These are phyloP conservation scores for Magnusiomyces clavatus DNA, from an alignment of 1,139 yeast species.

Conservation along the genomic window DNA sequence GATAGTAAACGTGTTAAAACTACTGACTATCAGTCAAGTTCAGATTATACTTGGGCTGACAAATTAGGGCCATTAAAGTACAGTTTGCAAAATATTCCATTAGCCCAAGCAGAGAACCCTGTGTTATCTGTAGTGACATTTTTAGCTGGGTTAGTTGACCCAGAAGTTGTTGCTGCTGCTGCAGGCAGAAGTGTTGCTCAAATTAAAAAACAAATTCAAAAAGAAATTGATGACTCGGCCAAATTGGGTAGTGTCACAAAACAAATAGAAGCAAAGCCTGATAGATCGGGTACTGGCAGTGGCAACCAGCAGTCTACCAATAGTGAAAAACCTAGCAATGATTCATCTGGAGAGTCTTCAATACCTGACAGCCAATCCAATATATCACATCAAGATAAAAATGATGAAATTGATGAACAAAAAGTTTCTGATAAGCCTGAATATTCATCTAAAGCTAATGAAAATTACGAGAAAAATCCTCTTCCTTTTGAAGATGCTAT, in stretches of 20 bases:
- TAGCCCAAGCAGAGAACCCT: conserved; percentile 83
- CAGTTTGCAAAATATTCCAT: conserved; percentile 70
- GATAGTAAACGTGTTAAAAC: neutral
- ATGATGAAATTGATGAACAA: neutral
- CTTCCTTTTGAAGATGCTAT: conserved; percentile 21
- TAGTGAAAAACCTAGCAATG: neutral
- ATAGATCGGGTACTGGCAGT: conserved; percentile 11
- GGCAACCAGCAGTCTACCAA: conserved; percentile 6
- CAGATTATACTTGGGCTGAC: conserved; percentile 18
- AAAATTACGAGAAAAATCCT: neutral
- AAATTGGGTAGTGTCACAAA: conserved; percentile 6
- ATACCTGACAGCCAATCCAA: too few relatives aligned
- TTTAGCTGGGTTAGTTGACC: conserved; percentile 77
- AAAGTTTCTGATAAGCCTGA: neutral
- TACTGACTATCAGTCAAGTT: neutral
- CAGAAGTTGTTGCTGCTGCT: conserved; percentile 83
- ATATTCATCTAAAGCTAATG: neutral
- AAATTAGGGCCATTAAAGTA: conserved; percentile 69
- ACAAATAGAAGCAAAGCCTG: conserved; percentile 12
- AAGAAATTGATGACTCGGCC: conserved; percentile 21
- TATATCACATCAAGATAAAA: neutral
- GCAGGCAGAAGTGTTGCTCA: conserved; percentile 35
- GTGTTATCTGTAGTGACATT: conserved; percentile 85
- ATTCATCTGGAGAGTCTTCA: neutral
- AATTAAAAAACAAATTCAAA: conserved; percentile 39